Base-by-base conservation (phyloP, 2,329 filamentous ascomycete species). In the Penicillium sp. region DNA sequence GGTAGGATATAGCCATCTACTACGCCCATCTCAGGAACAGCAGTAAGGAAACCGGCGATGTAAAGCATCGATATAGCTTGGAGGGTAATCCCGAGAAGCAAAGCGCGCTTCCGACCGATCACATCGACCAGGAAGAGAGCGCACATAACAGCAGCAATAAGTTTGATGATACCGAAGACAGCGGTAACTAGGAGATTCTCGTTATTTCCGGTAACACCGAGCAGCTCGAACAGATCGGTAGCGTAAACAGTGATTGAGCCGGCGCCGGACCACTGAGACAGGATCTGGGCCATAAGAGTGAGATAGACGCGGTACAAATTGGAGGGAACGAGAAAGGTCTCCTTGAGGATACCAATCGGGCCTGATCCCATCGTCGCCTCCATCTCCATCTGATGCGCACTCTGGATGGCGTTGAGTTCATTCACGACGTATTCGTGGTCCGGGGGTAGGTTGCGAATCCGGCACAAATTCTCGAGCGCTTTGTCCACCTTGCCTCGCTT, bases 51-150 rank as follows among this genome's bases (percentile, higher is more conserved):
- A 2, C 72, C 68, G 1, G 85, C 86, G 11, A 88, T 76, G 67
- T 87, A 88, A 60, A 85, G 60, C 82, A 88, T 87, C 13, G 84
- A 63, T 9, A 88, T 68, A 14, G 79, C 78, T 68, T 88, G 86
- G 1, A 87, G 74, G 2, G 76, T 76, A 61, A 88, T 87, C 2
- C 86, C 86, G 0, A 81, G 70, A 16, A 87, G 77, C 0, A 88
- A 78, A 0, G 86, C 79, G 7, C 85, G 83, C 65, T 91, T 92
- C 54, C 90, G 86, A 4, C 90, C 90, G 60, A 92, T 86, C 50
- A 88, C 85, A 63, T 92, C 90, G 59, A 92, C 88, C 8, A 92
- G 81, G 81, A 92, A 91, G 48, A 92, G 79, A 0, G 89, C 89
- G 69, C 89, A 92, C 34, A 84, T 61, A 28, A 92, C 68, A 13